Evolutionary conservation across 306 rosid genomes (phyloP).

Genomic region (Potentilla sterilis): DNA sequence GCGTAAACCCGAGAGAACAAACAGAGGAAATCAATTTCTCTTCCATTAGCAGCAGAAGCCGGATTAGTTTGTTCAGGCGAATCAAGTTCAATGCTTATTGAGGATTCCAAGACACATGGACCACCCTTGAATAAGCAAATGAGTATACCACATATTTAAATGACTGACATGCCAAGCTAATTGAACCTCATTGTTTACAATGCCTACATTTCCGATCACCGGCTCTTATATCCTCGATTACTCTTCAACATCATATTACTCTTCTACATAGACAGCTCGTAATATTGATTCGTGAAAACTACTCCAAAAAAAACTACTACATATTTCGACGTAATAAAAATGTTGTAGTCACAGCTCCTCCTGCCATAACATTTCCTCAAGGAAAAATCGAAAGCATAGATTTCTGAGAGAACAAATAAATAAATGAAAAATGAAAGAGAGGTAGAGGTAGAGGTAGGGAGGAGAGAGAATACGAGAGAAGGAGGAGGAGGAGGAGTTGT

Average conservation of each 20-base stretch:
- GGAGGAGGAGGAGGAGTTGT: constrained; percentile 23
- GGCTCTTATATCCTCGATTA: not conserved
- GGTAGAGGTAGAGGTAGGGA: too few species aligned
- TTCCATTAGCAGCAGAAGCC: too few species aligned
- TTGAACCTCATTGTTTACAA: not conserved
- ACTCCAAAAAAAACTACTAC: too few species aligned
- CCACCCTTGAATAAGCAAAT: not conserved
- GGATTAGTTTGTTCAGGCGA: not conserved
- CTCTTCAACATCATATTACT: not conserved
- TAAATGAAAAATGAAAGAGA: too few species aligned
- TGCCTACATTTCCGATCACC: not conserved
- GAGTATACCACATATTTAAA: not conserved
- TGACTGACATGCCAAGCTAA: not conserved
- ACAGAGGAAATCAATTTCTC: not conserved
- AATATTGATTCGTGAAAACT: too few species aligned
- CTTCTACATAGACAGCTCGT: too few species aligned
- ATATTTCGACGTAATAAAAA: too few species aligned
- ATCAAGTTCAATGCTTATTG: not conserved
- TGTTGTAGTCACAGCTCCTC: too few species aligned
- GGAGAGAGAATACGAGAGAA: constrained; percentile 50
- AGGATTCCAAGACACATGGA: not conserved
- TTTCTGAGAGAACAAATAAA: too few species aligned
- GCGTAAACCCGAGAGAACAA: not conserved
- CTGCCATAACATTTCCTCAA: too few species aligned
- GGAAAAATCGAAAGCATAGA: too few species aligned